Percentiles rank a stretch among this genome's conserved stretches.
phyloP scores from a whole-genome alignment of 495 filamentous ascomycete species.

The Hypoxylon intermedium region DNA sequence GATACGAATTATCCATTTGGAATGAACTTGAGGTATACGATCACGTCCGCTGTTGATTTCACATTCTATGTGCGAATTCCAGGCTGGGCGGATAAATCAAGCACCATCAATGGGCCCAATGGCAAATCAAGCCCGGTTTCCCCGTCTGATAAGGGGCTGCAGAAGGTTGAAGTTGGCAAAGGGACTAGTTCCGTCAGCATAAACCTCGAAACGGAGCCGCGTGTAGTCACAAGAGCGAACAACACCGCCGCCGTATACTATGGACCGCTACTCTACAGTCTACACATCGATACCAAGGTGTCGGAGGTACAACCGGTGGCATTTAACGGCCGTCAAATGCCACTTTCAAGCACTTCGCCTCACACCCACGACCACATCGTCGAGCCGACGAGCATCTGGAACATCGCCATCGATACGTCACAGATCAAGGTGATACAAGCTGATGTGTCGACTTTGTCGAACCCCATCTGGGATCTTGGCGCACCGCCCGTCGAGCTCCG shows the following conservation, averaged over 20 bases:
- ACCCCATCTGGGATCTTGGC: constrained; percentile 58
- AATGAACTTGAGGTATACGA: constrained; percentile 55
- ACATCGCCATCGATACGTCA: constrained; percentile 58
- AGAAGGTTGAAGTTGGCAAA: constrained; percentile 45
- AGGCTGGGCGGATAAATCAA: constrained; percentile 50
- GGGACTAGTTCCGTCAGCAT: constrained; percentile 44
- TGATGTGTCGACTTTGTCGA: constrained; percentile 41
- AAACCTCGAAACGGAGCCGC: constrained; percentile 41
- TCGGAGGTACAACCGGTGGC: constrained; percentile 19
- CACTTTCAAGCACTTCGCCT: constrained; percentile 27
- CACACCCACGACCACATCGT: constrained; percentile 42
- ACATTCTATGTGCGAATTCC: constrained; percentile 62
- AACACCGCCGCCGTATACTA: constrained; percentile 63
- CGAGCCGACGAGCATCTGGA: constrained; percentile 53
- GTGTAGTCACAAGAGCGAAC: constrained; percentile 55
- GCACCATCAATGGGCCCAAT: constrained; percentile 23
- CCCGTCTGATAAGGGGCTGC: constrained; percentile 44
- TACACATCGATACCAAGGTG: constrained; percentile 49
- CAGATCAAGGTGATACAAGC: constrained; percentile 41
- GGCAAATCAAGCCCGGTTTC: constrained; percentile 19
- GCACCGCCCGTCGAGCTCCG: constrained; percentile 58
- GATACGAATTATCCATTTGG: constrained; percentile 63
- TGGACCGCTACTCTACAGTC: constrained; percentile 62
- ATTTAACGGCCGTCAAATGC: constrained; percentile 21
- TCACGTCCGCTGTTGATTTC: constrained; percentile 51